These are phyloP conservation scores for Epichloe bromicola DNA, from an alignment of 2,329 filamentous ascomycete genomes.

Conservation along the genomic window DNA sequence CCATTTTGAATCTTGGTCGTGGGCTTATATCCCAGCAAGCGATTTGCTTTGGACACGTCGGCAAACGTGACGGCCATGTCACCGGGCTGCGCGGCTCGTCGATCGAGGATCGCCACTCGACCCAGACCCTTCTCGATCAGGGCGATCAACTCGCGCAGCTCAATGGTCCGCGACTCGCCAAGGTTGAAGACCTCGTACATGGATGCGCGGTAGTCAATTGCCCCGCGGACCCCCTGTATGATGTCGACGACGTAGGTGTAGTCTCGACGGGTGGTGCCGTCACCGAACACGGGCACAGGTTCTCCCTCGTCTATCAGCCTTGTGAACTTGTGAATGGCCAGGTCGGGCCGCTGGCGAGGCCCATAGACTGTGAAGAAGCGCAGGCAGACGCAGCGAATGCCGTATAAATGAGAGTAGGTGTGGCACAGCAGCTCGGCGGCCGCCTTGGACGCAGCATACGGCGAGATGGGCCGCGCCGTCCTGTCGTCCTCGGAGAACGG, in stretches of 20 bases:
- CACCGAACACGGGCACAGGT: constrained; percentile 13
- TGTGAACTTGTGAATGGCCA: constrained; percentile 13
- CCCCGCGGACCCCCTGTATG: constrained; percentile 12
- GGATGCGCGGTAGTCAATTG: constrained; percentile 10
- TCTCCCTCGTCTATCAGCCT: constrained; percentile 10
- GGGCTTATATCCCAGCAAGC: constrained; percentile 10
- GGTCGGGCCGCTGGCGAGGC: constrained; percentile 13
- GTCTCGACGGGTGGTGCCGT: constrained; percentile 13
- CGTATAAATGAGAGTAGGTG: constrained; percentile 13
- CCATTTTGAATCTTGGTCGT: constrained; percentile 10
- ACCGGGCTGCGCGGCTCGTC: constrained; percentile 10
- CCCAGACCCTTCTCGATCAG: constrained; percentile 11
- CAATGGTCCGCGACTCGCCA: constrained; percentile 12
- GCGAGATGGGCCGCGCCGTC: constrained; percentile 12
- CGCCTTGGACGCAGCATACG: constrained; percentile 11
- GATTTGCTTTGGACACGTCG: constrained; percentile 11
- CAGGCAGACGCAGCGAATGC: constrained; percentile 12
- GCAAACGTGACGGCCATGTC: constrained; percentile 13
- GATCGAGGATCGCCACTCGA: constrained; percentile 9
- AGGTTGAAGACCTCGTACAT: constrained; percentile 13
- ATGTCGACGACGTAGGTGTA: constrained; percentile 15
- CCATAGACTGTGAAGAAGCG: constrained; percentile 16
- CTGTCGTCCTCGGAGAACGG: constrained; percentile 11
- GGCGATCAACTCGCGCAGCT: constrained; percentile 10
- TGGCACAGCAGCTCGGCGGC: constrained; percentile 12